These are phyloP conservation scores for Akebia trifoliata DNA, from an alignment of 164 flowering plant species.

Conservation along the genomic window DNA sequence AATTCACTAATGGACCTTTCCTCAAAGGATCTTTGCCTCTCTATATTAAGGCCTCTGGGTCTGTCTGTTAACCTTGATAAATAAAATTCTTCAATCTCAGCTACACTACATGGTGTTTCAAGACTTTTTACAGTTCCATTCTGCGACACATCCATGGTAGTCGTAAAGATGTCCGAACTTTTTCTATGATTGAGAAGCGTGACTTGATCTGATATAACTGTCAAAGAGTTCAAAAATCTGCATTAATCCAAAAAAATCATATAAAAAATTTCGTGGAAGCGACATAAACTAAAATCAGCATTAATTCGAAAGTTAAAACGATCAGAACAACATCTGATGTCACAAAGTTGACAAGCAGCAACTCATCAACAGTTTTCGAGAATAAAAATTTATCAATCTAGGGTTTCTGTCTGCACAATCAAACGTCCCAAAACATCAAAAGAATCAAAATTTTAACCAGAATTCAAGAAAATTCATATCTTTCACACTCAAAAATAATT, in stretches of 20 bases:
- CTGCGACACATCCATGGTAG: constrained; percentile 26
- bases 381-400: no score
- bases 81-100: constrained; percentile 46
- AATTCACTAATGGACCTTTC: constrained; percentile 52
- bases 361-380: no score
- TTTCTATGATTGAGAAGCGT: constrained; percentile 2
- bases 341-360: no score
- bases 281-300: no score
- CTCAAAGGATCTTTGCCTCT: constrained; percentile 57
- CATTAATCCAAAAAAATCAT: background rate
- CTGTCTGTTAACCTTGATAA: constrained; percentile 42
- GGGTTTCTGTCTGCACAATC: no score
- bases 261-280: no score
- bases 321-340: no score
- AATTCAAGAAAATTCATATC: no score
- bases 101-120: constrained; percentile 16
- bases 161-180: constrained; percentile 17
- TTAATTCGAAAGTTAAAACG: no score
- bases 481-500: no score
- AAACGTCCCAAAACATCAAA: no score
- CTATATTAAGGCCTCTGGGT: constrained; percentile 50
- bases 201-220: background rate
- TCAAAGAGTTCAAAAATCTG: background rate
- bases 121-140: constrained; percentile 22
- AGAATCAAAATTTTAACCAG: no score